Evolutionary conservation across 2,329 filamentous ascomycete genomes (phyloP), one percentile per base, ranked within the genome.

Genomic region (Penicillium sp.): DNA sequence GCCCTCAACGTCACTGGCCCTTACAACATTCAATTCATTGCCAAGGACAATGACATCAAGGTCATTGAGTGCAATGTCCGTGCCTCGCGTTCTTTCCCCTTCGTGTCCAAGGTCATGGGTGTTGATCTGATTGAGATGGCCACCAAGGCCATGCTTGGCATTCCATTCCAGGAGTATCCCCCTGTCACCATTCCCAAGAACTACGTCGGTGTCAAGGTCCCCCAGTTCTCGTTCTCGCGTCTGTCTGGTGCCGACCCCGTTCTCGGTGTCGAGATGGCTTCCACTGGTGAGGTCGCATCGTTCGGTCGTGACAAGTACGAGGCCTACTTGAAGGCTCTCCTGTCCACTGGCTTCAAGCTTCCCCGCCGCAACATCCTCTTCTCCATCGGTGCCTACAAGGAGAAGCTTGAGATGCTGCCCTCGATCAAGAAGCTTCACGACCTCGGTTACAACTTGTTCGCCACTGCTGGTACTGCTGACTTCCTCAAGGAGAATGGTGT

Each of bases 1-100:
- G 92, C 93, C 13, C 80, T 97, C 51, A 96, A 97, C 68, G 87
- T 99, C 49, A 97, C 93, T 34, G 93, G 93, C 41, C 93, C 93
- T 18, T 96, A 87, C 81, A 99, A 99, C 75, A 99, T 99, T 56
- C 93, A 99, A 70, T 97, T 99, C 76, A 99, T 99, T 64, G 93
- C 93, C 64, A 97, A 97, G 77, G 91, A 97, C 71, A 97, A 97
- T 69, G 92, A 97, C 60, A 97, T 99, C 78, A 97, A 97, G 79
- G 93, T 99, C 59, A 99, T 99, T 57, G 93, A 99, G 75, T 97
- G 93, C 75, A 99, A 99, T 65, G 93, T 97, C 53, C 86, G 93
- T 56, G 93, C 93, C 13, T 96, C 93, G 38, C 83, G 93, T 58
- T 97, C 92, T 0, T 96, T 96, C 80, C 93, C 93, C 54, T 99